Conservation (phyloP, 2,329 filamentous ascomycete species). For the Colletotrichum agaves region DNA sequence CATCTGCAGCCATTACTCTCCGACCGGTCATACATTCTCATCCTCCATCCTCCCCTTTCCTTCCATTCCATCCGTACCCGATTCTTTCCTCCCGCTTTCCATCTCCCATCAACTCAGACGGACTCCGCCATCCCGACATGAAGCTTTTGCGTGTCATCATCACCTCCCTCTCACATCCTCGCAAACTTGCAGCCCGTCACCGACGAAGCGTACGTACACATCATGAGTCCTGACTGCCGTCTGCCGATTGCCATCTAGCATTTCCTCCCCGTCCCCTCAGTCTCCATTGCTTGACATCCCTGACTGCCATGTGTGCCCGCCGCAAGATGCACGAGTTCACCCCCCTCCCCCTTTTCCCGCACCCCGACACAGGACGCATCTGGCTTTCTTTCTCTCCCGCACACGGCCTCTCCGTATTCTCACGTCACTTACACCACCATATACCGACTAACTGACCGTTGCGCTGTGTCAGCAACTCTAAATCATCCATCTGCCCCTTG, state of each 20-base stretch:
- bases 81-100: not conserved
- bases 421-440: slow-evolving; percentile 11
- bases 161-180: not conserved
- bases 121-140: slow-evolving; percentile 9
- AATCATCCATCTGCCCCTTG: not conserved
- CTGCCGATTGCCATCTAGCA: slow-evolving; percentile 3
- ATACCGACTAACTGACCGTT: not conserved
- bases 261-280: not conserved
- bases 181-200: not conserved
- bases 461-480: slow-evolving; percentile 13
- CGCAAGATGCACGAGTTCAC: not conserved
- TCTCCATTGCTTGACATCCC: slow-evolving; percentile 15
- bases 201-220: not conserved
- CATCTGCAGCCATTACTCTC: slow-evolving; percentile 22
- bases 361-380: not conserved
- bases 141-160: slow-evolving; percentile 23
- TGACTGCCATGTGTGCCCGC: slow-evolving; percentile 1
- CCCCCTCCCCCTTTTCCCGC: not conserved
- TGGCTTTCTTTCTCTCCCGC: not conserved
- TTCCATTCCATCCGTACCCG: not conserved
- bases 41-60: not conserved
- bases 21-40: slow-evolving; percentile 20
- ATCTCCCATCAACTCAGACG: not conserved
- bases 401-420: not conserved
- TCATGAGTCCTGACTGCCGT: not conserved